Conservation (phyloP, 306 rosid species). For the Astragalus membranaceus region DNA sequence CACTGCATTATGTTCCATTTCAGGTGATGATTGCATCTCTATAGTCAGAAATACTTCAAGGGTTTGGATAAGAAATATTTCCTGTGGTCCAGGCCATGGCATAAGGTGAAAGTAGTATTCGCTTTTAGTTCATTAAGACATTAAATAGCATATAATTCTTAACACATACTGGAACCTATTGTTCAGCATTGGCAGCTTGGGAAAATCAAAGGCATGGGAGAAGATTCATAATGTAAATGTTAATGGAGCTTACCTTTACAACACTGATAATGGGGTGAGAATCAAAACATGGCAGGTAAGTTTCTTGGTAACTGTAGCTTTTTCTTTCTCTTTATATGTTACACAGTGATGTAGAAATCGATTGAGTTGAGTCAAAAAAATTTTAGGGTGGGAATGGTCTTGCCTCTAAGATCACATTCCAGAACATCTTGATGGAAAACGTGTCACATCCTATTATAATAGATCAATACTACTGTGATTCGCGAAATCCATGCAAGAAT, state of each 20-base stretch:
- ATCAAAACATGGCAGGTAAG: slow-evolving; percentile 98
- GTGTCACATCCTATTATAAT: slow-evolving; percentile 81
- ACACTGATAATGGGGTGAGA: slow-evolving; percentile 78
- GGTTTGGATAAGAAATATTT: slow-evolving; percentile 51
- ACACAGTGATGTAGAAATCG: neutral
- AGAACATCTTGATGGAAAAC: slow-evolving; percentile 65
- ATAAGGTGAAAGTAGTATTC: slow-evolving; percentile 52
- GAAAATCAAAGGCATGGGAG: slow-evolving; percentile 60
- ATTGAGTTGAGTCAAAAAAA: neutral
- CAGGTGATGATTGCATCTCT: slow-evolving; percentile 96
- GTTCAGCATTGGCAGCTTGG: slow-evolving; percentile 95
- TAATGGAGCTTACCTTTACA: slow-evolving; percentile 53
- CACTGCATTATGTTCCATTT: neutral
- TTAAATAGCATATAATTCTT: neutral
- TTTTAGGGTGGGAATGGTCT: slow-evolving; percentile 77
- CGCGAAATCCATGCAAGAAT: slow-evolving; percentile 49
- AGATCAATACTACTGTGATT: slow-evolving; percentile 90
- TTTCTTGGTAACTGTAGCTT: neutral
- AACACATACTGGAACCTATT: slow-evolving; percentile 14
- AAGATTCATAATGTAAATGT: slow-evolving; percentile 53
- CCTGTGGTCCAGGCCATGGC: slow-evolving; percentile 95
- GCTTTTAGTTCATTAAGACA: neutral
- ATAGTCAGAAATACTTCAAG: slow-evolving; percentile 74
- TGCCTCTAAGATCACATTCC: slow-evolving; percentile 59
- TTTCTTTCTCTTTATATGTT: neutral